These are phyloP conservation scores for Colletotrichum tamarilloi DNA, from an alignment of 2,329 filamentous ascomycete species.

Conservation along the genomic window DNA sequence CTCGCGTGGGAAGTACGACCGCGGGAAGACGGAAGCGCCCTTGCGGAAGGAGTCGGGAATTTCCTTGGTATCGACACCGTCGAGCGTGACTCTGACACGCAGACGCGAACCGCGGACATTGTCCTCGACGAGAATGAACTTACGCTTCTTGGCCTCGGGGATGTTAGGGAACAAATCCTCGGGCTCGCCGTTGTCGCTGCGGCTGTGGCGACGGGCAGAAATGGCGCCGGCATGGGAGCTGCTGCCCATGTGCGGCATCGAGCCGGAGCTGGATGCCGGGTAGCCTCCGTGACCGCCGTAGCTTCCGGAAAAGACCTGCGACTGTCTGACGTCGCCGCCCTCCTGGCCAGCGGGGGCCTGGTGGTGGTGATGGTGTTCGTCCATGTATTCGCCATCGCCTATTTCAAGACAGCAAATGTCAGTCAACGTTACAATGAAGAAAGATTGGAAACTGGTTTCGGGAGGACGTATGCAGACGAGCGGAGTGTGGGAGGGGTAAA, in stretches of 20 bases:
- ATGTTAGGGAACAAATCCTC: conserved; percentile 86
- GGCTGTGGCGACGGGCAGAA: conserved; percentile 48
- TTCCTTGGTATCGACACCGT: conserved; percentile 92
- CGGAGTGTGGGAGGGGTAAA: conserved; percentile 29
- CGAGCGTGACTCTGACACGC: conserved; percentile 91
- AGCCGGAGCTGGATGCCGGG: conserved; percentile 63
- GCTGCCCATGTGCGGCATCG: conserved; percentile 71
- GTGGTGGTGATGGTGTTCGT: conserved; percentile 75
- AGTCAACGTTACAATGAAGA: conserved; percentile 35
- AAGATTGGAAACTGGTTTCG: conserved; percentile 21
- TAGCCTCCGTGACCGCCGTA: conserved; percentile 74
- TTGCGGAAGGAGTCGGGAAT: conserved; percentile 96
- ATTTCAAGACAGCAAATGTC: conserved; percentile 39
- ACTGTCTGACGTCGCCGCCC: conserved; percentile 71
- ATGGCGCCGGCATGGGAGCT: conserved; percentile 47
- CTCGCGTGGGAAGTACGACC: conserved; percentile 91
- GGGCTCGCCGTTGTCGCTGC: conserved; percentile 67
- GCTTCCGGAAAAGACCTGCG: conserved; percentile 75
- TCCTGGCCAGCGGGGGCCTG: conserved; percentile 67
- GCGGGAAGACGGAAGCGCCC: conserved; percentile 88
- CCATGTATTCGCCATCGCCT: conserved; percentile 72
- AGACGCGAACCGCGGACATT: conserved; percentile 83
- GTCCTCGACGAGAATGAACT: conserved; percentile 97
- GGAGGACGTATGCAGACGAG: conserved; percentile 22
- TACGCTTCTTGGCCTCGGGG: conserved; percentile 90